Evolutionary conservation across 768 basidiomycete genomes (phyloP), one percentile per base, ranked within the genome.

Genomic region (Tephrocybe sp.): DNA sequence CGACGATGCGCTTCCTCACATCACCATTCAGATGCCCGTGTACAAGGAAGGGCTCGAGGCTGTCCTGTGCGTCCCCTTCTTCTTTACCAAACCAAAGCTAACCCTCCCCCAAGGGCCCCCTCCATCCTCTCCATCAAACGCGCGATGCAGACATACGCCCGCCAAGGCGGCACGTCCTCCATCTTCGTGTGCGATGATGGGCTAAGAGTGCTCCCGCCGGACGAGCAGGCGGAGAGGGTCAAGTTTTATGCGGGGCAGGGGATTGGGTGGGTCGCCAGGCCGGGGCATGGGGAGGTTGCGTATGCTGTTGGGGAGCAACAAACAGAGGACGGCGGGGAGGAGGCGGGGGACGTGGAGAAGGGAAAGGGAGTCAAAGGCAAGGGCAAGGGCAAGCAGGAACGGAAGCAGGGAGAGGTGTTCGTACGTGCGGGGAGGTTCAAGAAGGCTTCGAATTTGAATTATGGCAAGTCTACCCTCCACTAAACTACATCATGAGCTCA

Each of bases 401-500:
- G n/a, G n/a, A n/a, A n/a, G n/a, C n/a, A n/a, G n/a, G n/a, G n/a
- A n/a, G n/a, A n/a, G 43, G 35, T 21, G 31, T 86, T 78, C 70
- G 80, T 66, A 73, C 83, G 78, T 32, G 84, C 86, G 4, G 92
- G 93, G 26, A 79, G 92, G 18, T 96, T 96, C 77, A 96, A 96
- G 75, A 96, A 96, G 69, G 92, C 92, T 1, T 86, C 84, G 13
- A 96, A 96, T 68, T 85, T 95, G 86, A 96, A 95, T 63, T 92
- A 87, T 58, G 90, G 79, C 61, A 37, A 0, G 58, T 58, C 18
- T 9, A 18, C 30, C 22, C 9, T 22, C 31, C 38, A 15, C 21
- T 5, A 30, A 12, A 9, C 21, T 18, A 25, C 4, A 18, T 19
- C 6, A 5, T 18, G 5, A 11, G 13, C 24, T 2, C 28, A 7